Percentiles rank a stretch among this genome's conserved stretches.
Evolutionary conservation across 2,329 filamentous ascomycete species (phyloP).

Genomic region (Sporothrix curviconia): DNA sequence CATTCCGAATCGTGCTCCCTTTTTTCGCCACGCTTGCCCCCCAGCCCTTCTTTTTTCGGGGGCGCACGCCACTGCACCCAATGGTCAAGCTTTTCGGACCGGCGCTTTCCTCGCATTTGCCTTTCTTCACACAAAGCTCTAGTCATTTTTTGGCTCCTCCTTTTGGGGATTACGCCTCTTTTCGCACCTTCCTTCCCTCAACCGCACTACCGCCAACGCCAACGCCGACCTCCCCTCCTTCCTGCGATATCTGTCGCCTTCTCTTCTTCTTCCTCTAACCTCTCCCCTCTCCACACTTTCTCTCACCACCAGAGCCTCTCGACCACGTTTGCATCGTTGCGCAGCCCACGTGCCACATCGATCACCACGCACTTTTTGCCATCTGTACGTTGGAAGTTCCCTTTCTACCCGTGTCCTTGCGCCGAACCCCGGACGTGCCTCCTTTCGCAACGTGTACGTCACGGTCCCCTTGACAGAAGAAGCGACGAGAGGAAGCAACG

Average conservation of each 20-base stretch:
- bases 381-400: slow-evolving; percentile 3
- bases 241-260: slow-evolving; percentile 5
- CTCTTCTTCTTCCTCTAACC: not conserved
- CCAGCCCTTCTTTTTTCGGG: slow-evolving; percentile 8
- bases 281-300: not conserved
- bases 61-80: no score
- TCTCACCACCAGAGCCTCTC: not conserved
- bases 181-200: slow-evolving; percentile 3
- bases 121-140: slow-evolving; percentile 12
- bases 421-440: no score
- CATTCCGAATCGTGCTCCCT: not conserved
- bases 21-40: not conserved
- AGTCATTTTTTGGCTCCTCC: not conserved
- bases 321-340: not conserved
- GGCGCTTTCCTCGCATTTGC: not conserved
- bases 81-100: not conserved
- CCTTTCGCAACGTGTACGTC: no score
- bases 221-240: slow-evolving; percentile 7
- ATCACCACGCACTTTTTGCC: not conserved
- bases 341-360: not conserved
- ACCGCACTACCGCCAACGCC: not conserved
- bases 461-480: no score
- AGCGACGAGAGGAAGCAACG: no score
- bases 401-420: not conserved
- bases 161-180: slow-evolving; percentile 7